Conservation (phyloP, 371 early-diverging fungal genomes). For the Modicella reniformis region DNA sequence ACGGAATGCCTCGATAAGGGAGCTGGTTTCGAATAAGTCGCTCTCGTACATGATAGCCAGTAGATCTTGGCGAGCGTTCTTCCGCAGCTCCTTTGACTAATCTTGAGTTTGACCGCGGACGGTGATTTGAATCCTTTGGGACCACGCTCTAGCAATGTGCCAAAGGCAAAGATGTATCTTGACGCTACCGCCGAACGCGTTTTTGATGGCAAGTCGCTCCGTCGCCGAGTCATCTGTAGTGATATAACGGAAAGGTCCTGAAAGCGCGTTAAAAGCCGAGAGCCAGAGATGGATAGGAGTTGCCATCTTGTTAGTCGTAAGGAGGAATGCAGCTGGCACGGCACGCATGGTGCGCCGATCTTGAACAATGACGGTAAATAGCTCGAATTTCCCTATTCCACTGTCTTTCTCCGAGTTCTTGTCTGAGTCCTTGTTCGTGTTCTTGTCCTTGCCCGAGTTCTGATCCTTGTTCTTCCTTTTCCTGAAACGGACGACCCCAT, state of each 20-base stretch:
- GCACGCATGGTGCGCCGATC: constrained; percentile 1
- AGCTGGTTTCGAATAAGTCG: background rate
- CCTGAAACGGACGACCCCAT: too few relatives aligned
- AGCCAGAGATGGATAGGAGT: background rate
- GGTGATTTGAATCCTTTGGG: background rate
- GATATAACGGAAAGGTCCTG: background rate
- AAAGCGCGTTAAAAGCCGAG: background rate
- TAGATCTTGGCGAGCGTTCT: background rate
- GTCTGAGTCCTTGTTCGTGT: too few relatives aligned
- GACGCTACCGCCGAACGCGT: background rate
- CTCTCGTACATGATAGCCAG: constrained; percentile 1
- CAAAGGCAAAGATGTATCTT: background rate
- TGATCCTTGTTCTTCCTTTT: too few relatives aligned
- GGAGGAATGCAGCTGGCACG: constrained; percentile 7
- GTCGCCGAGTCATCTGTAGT: background rate
- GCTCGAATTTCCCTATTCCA: background rate
- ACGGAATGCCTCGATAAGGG: background rate
- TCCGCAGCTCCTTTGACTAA: background rate
- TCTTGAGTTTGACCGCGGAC: background rate
- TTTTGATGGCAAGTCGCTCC: background rate
- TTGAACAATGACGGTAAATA: background rate
- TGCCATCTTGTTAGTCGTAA: background rate
- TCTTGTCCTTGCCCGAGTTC: too few relatives aligned
- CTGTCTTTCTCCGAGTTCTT: too few relatives aligned
- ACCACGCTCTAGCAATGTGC: background rate